Conservation (phyloP, 768 basidiomycete genomes). For the Hebeloma cylindrosporum region DNA sequence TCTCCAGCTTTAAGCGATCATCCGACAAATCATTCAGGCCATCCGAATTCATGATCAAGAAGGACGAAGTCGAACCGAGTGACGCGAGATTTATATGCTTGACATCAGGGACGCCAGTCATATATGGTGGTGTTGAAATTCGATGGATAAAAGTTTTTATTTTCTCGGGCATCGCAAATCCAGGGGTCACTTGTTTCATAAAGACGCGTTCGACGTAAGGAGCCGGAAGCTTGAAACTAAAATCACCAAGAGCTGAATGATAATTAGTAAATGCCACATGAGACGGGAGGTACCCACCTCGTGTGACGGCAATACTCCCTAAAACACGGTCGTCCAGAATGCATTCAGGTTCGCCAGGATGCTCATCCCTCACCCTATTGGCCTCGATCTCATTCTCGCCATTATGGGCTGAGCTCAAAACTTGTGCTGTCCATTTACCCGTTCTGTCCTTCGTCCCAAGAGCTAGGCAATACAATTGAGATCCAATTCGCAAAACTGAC, state of each 20-base stretch:
- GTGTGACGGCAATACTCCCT: constrained; percentile 56
- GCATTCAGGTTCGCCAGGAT: constrained; percentile 47
- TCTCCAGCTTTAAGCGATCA: constrained; percentile 27
- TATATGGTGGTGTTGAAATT: constrained; percentile 53
- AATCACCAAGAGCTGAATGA: constrained; percentile 51
- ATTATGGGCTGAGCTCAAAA: constrained; percentile 53
- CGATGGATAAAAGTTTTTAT: constrained; percentile 44
- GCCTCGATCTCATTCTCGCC: constrained; percentile 44
- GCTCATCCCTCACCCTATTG: constrained; percentile 39
- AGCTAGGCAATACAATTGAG: constrained; percentile 27
- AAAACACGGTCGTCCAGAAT: constrained; percentile 47
- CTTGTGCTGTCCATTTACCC: constrained; percentile 37
- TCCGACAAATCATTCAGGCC: constrained; percentile 49
- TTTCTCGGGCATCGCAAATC: constrained; percentile 35
- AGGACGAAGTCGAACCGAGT: constrained; percentile 23
- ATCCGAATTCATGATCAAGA: constrained; percentile 52
- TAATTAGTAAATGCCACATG: background rate
- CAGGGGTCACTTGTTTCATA: constrained; percentile 37
- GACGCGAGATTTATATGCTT: constrained; percentile 36
- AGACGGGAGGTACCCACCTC: constrained; percentile 35
- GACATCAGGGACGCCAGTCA: constrained; percentile 45
- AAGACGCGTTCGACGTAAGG: constrained; percentile 49
- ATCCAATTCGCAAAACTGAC: background rate
- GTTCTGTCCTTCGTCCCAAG: constrained; percentile 36
- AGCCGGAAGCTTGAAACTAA: constrained; percentile 51